Base-by-base conservation (phyloP, 441 rosid genomes). In the Rhodomyrtus psidioides region DNA sequence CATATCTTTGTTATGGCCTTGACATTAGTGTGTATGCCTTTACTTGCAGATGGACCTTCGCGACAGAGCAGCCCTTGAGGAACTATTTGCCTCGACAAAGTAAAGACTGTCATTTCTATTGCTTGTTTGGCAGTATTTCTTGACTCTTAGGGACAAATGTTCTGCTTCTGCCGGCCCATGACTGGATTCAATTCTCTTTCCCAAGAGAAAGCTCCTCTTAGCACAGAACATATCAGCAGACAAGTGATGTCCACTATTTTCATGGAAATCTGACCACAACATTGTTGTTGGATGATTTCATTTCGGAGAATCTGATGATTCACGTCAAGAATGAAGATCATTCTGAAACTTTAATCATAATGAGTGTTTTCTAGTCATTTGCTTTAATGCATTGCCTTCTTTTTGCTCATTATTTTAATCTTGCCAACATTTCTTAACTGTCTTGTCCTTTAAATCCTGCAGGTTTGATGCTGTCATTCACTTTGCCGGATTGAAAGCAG, bases 381-480 rank as follows among this genome's bases (percentile, higher is more conserved):
- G 76, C 26, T 65, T 65, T 65, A 17, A 30, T 44, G 54, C 49
- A 14, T 83, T n/a, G 12, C 23, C 26, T 30, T 30, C 75, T 17
- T 84, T 88, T 85, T 70, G 27, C 46, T 83, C 10, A 28, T 17
- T 60, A 28, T 28, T 60, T 39, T 51, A 89, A 26, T 83, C 81
- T 54, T 70, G 79, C 46, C 15, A 21, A 70, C 51, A 21, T 81
- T 83, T 84, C 60, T 57, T 87, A 85, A 84, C 76, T 83, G 49
- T 21, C 86, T 82, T 14, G 44, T 42, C 49, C 34, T 70, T 34
- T 55, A 34, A 82, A 65, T 65, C 28, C 54, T 89, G 53, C 89
- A 97, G 99, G 93, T 96, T 97, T 91, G 99, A 96, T 91, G 97
- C 97, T 86, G 99, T 96, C 83, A 94, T 97, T 83, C 99, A 97